phyloP scores from a whole-genome alignment of 345 rosid species.

The Dipteronia dyeriana region DNA sequence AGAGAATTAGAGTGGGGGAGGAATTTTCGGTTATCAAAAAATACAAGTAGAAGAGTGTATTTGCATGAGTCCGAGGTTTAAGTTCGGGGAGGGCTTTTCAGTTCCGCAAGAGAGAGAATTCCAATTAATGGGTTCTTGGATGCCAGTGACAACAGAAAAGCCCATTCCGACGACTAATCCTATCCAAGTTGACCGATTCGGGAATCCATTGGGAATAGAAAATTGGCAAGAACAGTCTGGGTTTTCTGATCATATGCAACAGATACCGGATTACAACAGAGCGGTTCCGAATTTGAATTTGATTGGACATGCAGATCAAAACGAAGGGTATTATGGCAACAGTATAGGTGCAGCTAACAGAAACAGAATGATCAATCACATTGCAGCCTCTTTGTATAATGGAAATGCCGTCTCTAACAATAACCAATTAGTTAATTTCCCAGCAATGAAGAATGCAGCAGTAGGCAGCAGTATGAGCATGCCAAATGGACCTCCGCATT shows the following conservation, averaged over 20 bases:
- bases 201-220: conserved; percentile 22
- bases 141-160: conserved; percentile 48
- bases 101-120: conserved; percentile 32
- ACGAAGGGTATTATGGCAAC: conserved; percentile 20
- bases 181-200: conserved; percentile 23
- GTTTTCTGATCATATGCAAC: conserved; percentile 28
- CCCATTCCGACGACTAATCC: conserved; percentile 33
- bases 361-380: conserved; percentile 30
- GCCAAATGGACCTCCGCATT: conserved; percentile 19
- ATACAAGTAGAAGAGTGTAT: conserved; percentile 16
- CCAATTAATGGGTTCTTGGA: conserved; percentile 41
- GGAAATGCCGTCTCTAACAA: conserved; percentile 24
- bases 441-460: conserved; percentile 26
- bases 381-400: conserved; percentile 31
- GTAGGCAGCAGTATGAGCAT: conserved; percentile 19
- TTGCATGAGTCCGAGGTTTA: conserved; percentile 36
- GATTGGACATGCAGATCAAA: conserved; percentile 22
- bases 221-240: conserved; percentile 37
- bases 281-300: conserved; percentile 20
- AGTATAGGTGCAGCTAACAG: conserved; percentile 22
- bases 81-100: conserved; percentile 35
- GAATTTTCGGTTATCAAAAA: conserved; percentile 5
- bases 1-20: neutral
- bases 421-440: conserved; percentile 23
- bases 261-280: conserved; percentile 23